Conservation (phyloP, 768 basidiomycete genomes). For the Mycena floridula region DNA sequence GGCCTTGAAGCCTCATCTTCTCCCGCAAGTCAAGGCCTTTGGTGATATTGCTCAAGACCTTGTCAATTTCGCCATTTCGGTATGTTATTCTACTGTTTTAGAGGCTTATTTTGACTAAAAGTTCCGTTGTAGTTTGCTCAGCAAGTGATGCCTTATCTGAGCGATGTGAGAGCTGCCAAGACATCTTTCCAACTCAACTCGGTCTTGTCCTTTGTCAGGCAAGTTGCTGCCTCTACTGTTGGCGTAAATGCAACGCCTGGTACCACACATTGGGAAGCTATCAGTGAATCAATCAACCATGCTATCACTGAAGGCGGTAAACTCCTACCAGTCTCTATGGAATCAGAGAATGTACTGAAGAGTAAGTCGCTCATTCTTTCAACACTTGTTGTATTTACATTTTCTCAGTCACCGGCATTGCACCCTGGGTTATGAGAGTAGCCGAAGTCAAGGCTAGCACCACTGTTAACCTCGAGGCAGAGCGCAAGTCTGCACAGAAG, state of each 20-base stretch:
- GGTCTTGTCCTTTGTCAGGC: conserved; percentile 64
- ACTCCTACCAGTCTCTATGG: conserved; percentile 65
- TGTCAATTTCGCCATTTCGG: conserved; percentile 88
- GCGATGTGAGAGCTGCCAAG: conserved; percentile 74
- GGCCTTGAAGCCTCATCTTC: conserved; percentile 65
- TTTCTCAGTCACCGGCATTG: conserved; percentile 54
- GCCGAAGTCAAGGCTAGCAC: conserved; percentile 77
- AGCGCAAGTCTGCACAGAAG: conserved; percentile 77
- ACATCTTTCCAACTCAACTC: conserved; percentile 68
- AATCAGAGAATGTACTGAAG: conserved; percentile 72
- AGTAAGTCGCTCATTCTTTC: conserved; percentile 37
- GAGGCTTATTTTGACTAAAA: neutral
- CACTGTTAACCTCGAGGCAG: conserved; percentile 88
- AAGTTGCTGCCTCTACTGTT: conserved; percentile 66
- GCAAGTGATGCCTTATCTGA: conserved; percentile 80
- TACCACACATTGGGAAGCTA: conserved; percentile 69
- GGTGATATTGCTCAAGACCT: conserved; percentile 71
- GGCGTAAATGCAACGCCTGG: conserved; percentile 64
- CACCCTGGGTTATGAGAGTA: conserved; percentile 84
- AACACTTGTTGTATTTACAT: neutral
- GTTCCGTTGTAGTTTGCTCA: conserved; percentile 73
- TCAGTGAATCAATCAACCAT: conserved; percentile 61
- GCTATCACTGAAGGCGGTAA: conserved; percentile 67
- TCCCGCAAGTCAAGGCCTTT: conserved; percentile 69
- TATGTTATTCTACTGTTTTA: conserved; percentile 23